These are phyloP conservation scores for Catunica adiposa DNA, from an alignment of 2,329 filamentous ascomycete genomes.

Conservation along the genomic window DNA sequence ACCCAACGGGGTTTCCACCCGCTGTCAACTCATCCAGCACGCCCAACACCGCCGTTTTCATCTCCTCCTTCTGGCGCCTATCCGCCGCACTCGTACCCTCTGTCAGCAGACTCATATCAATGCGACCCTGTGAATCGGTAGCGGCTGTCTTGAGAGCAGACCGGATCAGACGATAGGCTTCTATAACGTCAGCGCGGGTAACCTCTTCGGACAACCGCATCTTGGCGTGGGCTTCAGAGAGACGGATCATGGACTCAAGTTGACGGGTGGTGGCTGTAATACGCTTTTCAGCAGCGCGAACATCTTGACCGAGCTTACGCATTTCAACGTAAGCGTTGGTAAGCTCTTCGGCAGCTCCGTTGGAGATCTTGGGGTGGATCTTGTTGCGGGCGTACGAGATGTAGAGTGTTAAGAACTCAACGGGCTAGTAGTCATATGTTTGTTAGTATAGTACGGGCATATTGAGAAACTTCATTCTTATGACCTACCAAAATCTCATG, in stretches of 20 bases:
- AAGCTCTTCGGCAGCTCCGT: slow-evolving; percentile 66
- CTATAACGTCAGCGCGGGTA: slow-evolving; percentile 64
- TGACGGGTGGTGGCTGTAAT: slow-evolving; percentile 96
- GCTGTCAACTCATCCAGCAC: slow-evolving; percentile 65
- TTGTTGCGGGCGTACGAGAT: slow-evolving; percentile 88
- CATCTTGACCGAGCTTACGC: slow-evolving; percentile 79
- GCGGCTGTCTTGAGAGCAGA: slow-evolving; percentile 89
- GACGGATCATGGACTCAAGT: slow-evolving; percentile 94
- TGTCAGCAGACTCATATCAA: slow-evolving; percentile 90
- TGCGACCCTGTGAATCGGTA: slow-evolving; percentile 82
- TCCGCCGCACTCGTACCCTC: slow-evolving; percentile 89
- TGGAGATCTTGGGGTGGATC: slow-evolving; percentile 67
- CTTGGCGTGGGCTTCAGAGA: slow-evolving; percentile 90
- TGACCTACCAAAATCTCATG: slow-evolving; percentile 62
- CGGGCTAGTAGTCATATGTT: slow-evolving; percentile 41
- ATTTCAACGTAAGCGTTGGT: slow-evolving; percentile 83
- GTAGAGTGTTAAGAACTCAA: slow-evolving; percentile 91
- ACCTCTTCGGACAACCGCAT: slow-evolving; percentile 75
- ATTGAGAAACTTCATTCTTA: background rate
- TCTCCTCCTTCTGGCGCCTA: slow-evolving; percentile 59
- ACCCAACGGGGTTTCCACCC: slow-evolving; percentile 50
- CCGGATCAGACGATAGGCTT: slow-evolving; percentile 85
- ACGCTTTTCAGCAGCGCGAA: slow-evolving; percentile 76
- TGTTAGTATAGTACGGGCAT: slow-evolving; percentile 2
- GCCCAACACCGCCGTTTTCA: slow-evolving; percentile 55